Base-by-base conservation (phyloP, 2,329 filamentous ascomycete species). In the Fusarium lyarnte region DNA sequence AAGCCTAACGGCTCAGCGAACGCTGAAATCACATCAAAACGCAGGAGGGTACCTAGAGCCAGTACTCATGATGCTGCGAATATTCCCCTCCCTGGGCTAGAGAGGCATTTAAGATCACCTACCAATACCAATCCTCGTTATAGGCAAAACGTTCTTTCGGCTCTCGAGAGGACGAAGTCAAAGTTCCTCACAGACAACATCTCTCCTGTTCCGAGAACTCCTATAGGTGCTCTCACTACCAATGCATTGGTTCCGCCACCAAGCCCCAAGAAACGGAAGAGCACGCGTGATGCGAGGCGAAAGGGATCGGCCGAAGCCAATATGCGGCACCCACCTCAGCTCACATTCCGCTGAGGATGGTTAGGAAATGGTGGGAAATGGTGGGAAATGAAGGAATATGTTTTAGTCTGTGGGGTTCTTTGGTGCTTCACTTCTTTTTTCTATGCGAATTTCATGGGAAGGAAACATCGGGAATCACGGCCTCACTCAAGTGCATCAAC, bases 101-200 rank as follows among this genome's bases (percentile, higher is more conserved):
- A 76, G 7, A 70, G 73, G 58, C 74, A 77, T 35, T 41, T 79
- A 10, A 59, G 54, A 21, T 72, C 70, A 13, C 41, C 61, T 12
- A 19, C 45, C 12, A 64, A 71, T 35, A 49, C 63, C 12, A 64
- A 70, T 39, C 52, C 63, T 17, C 69, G 57, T 11, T 68, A 74
- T 33, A 74, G 78, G 17, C 58, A 77, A 51, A 60, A 76, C 19
- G 68, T 81, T n/a, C 66, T 81, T 14, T 70, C 70, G 33, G 71
- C 79, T 38, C 72, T 81, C 12, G 74, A 78, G 54, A 77, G 66
- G 23, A 73, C 75, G 10, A 78, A 79, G 8, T 66, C 66, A 8
- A 79, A 77, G 33, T 81, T 81, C 45, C 58, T 81, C 9, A 61
- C 64, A 4, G 72, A 78, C 13, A 41, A 41, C 8, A n/a, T 42